Evolutionary conservation across 2,329 filamentous ascomycete species (phyloP).

Genomic region (Alternaria rosae): DNA sequence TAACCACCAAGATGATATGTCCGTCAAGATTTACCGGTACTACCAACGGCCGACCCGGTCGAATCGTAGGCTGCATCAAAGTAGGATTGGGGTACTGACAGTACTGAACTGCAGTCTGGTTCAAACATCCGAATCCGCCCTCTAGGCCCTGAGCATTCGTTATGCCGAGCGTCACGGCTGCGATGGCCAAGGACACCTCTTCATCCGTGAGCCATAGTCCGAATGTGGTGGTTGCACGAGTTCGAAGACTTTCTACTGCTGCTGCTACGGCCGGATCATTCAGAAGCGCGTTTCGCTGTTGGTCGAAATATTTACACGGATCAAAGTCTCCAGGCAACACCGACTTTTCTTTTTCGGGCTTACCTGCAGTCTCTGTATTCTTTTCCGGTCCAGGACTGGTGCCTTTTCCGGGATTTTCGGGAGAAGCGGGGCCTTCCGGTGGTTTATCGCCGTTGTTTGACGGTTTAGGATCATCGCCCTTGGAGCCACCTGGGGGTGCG

Average conservation of each 20-base stretch:
- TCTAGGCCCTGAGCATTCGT: conserved; percentile 1
- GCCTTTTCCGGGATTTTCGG: not conserved
- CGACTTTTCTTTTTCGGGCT: not conserved
- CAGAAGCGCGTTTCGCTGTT: not conserved
- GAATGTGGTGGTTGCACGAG: not conserved
- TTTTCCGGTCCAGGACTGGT: not conserved
- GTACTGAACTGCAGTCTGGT: not conserved
- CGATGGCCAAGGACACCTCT: conserved; percentile 8
- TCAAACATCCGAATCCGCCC: conserved; percentile 11
- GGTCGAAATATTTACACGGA: not conserved
- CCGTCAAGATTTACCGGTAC: not conserved
- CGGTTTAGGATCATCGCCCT: not conserved
- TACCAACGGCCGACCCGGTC: conserved; percentile 19
- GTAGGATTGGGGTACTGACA: not conserved
- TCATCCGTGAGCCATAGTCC: conserved; percentile 1
- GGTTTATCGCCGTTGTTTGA: not conserved
- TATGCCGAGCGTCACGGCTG: conserved; percentile 20
- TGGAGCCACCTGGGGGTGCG: not conserved
- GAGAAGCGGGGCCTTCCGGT: not conserved
- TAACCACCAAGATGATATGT: conserved; percentile 20
- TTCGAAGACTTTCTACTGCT: not conserved
- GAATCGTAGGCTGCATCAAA: not conserved
- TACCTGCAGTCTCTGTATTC: not conserved
- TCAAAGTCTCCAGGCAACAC: not conserved
- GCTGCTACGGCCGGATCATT: not conserved